A percentile compares a stretch with the other conserved stretches of the same genome.
Conservation (phyloP, 2,329 filamentous ascomycete species). For the Xylariaceae sp. region DNA sequence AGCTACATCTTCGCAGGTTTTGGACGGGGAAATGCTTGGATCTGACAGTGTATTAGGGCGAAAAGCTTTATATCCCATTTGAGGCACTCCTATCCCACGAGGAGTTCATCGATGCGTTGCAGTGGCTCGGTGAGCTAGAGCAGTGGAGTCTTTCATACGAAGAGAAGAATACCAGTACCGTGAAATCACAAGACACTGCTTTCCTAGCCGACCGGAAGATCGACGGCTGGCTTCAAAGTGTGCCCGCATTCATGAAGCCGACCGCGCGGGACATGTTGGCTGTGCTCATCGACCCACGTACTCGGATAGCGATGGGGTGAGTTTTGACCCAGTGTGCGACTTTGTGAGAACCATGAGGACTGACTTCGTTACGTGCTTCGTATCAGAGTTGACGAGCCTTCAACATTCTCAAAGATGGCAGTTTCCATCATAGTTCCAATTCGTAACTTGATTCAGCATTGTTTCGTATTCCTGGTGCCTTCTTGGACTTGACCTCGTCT, state of each 20-base stretch:
- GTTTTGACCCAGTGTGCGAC: not conserved
- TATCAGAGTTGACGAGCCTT: no score
- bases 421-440: no score
- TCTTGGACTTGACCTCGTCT: no score
- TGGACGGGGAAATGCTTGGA: no score
- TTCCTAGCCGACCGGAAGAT: conserved; percentile 5
- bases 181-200: conserved; percentile 2
- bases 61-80: conserved; percentile 6
- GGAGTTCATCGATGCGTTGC: conserved; percentile 7
- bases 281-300: conserved; percentile 7
- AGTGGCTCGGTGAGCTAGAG: conserved; percentile 14
- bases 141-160: conserved; percentile 11
- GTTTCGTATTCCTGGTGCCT: no score
- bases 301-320: conserved; percentile 10
- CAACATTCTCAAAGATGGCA: no score
- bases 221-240: not conserved
- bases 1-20: no score
- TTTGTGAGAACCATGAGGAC: no score
- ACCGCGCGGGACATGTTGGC: not conserved
- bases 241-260: not conserved
- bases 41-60: not conserved
- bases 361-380: no score
- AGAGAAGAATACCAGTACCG: not conserved
- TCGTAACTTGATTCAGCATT: no score
- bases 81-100: not conserved